phyloP scores from a whole-genome alignment of 2,329 filamentous ascomycete genomes.

The Alternaria triticimaculans region DNA sequence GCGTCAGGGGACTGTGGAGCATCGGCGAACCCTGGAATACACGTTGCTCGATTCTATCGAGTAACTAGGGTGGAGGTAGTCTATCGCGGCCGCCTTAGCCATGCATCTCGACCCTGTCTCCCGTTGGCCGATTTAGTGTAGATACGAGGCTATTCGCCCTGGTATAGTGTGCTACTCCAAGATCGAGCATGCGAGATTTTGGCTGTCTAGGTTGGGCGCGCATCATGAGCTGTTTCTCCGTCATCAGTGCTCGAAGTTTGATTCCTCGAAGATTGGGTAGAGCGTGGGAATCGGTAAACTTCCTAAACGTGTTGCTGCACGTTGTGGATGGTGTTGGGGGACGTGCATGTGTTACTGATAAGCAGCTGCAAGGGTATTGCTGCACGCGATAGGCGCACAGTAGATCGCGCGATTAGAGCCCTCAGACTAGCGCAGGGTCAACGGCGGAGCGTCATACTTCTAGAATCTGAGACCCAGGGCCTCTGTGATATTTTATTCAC shows the following conservation, averaged over 20 bases:
- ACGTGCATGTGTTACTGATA: slow-evolving; percentile 30
- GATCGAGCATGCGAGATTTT: background rate
- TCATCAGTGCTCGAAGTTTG: background rate
- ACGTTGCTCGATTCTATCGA: slow-evolving; percentile 47
- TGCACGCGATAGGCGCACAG: slow-evolving; percentile 11
- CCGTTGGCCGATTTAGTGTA: slow-evolving; percentile 21
- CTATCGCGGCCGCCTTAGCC: slow-evolving; percentile 35
- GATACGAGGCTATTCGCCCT: slow-evolving; percentile 6
- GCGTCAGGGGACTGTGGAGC: slow-evolving; percentile 26
- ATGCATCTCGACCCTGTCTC: slow-evolving; percentile 21
- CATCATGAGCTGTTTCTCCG: background rate
- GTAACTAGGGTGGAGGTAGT: slow-evolving; percentile 25
- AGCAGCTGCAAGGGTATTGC: slow-evolving; percentile 22
- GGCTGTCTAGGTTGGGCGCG: background rate
- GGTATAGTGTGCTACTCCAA: background rate
- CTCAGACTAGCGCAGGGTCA: slow-evolving; percentile 39
- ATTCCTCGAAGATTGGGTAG: background rate
- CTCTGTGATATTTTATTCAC: background rate
- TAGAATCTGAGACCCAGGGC: slow-evolving; percentile 3
- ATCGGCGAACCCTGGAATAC: slow-evolving; percentile 17
- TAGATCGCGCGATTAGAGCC: slow-evolving; percentile 33
- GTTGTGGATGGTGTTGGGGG: slow-evolving; percentile 8
- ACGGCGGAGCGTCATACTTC: slow-evolving; percentile 28
- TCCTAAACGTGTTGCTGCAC: slow-evolving; percentile 2
- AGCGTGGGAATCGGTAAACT: background rate